A percentile compares a stretch with the other conserved stretches of the same genome.
phyloP scores from a whole-genome alignment of 2,329 filamentous ascomycete species.

The Aaosphaeria arxii region DNA sequence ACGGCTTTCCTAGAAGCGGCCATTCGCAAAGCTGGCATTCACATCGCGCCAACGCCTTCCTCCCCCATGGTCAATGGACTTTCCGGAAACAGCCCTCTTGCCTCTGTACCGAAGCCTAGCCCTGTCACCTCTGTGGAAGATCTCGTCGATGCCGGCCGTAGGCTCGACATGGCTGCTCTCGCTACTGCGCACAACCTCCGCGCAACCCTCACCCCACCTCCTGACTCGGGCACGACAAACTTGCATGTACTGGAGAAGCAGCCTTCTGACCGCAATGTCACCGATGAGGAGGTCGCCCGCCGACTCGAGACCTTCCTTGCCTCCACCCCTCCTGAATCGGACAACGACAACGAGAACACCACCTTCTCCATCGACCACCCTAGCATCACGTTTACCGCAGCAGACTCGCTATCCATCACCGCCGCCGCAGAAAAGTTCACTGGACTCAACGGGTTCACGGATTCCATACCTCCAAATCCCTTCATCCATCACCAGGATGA shows the following conservation, averaged over 20 bases:
- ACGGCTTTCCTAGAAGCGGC: conserved; percentile 91
- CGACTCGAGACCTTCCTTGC: conserved; percentile 50
- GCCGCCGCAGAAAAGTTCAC: conserved; percentile 19
- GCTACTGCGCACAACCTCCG: conserved; percentile 12
- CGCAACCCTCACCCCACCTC: conserved; percentile 40
- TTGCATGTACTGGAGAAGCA: conserved; percentile 31
- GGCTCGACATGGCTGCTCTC: conserved; percentile 29
- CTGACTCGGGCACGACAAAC: conserved; percentile 33
- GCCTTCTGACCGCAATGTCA: conserved; percentile 25
- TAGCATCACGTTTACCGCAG: neutral
- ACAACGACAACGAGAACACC: conserved; percentile 31
- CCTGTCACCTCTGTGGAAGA: conserved; percentile 44
- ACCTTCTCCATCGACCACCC: neutral
- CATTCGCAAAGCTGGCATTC: conserved; percentile 80
- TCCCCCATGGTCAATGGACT: conserved; percentile 3
- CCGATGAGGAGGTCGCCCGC: conserved; percentile 48
- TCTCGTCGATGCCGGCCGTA: conserved; percentile 44
- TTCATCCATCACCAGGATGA: conserved; percentile 26
- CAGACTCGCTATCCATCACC: conserved; percentile 13
- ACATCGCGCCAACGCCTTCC: conserved; percentile 51
- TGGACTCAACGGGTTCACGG: conserved; percentile 4
- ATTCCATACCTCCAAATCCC: conserved; percentile 8
- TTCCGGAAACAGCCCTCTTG: conserved; percentile 3
- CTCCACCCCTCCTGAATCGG: conserved; percentile 47
- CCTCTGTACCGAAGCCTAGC: conserved; percentile 15